These are phyloP conservation scores for Xerocomellus chrysenteron DNA, from an alignment of 768 basidiomycete genomes.

Conservation along the genomic window DNA sequence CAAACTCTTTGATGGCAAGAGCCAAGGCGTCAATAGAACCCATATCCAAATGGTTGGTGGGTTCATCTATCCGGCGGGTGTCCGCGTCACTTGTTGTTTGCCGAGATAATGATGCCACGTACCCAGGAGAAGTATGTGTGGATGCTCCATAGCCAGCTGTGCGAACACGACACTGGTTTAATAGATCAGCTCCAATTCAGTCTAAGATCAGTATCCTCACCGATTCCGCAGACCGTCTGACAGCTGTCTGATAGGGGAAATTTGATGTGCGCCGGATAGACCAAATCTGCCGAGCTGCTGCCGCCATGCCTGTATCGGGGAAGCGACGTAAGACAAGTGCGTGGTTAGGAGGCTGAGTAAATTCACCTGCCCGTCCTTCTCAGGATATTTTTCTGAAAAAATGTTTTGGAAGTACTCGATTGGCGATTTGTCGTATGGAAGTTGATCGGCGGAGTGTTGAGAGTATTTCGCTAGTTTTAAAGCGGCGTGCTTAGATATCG, in stretches of 20 bases:
- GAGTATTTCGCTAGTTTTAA: conserved; percentile 98
- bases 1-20: conserved; percentile 91
- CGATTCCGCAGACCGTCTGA: conserved; percentile 97
- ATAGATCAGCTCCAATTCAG: conserved; percentile 13
- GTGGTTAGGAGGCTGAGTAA: conserved; percentile 4
- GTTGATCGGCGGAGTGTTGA: conserved; percentile 97
- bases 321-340: conserved; percentile 9
- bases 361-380: conserved; percentile 77
- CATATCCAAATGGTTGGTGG: conserved; percentile 98
- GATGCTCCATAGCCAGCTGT: conserved; percentile 95
- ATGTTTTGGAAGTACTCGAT: conserved; percentile 90
- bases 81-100: conserved; percentile 2
- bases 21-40: conserved; percentile 96
- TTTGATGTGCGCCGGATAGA: conserved; percentile 91
- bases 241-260: conserved; percentile 87
- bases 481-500: conserved; percentile 81
- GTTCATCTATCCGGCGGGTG: conserved; percentile 61
- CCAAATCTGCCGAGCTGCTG: conserved; percentile 95
- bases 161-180: conserved; percentile 84
- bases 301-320: conserved; percentile 73
- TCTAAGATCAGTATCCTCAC: conserved; percentile 38
- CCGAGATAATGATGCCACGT: conserved; percentile 26
- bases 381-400: conserved; percentile 83
- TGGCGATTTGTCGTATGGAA: conserved; percentile 88
- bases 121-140: conserved; percentile 89